Percentiles rank a stretch among this genome's conserved stretches.
phyloP scores from a whole-genome alignment of 148 eudicot genomes.

The Persicaria tinctoria region DNA sequence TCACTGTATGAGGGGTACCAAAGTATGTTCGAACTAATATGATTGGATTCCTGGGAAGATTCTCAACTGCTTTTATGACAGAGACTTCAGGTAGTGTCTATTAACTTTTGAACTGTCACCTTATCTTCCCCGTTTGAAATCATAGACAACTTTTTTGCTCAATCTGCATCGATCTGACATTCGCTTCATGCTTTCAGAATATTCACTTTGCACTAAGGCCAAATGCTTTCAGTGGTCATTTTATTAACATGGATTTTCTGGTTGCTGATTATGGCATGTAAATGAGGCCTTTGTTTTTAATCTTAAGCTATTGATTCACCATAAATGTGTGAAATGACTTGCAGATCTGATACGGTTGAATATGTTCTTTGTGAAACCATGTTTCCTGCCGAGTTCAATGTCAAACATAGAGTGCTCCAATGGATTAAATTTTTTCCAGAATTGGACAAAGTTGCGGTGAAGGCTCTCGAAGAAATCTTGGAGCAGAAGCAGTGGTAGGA shows the following conservation, averaged over 20 bases:
- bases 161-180: not conserved
- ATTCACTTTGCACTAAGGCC: not conserved
- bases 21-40: constrained; percentile 36
- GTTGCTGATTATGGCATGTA: not conserved
- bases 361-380: constrained; percentile 49
- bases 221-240: not conserved
- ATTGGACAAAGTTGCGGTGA: constrained; percentile 84
- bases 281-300: not conserved
- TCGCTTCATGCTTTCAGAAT: not conserved
- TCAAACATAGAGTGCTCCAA: constrained; percentile 52
- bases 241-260: not conserved
- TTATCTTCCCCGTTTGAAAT: not conserved
- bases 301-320: not conserved
- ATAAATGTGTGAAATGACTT: constrained; percentile 7
- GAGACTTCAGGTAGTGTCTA: constrained; percentile 69
- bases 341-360: constrained; percentile 87
- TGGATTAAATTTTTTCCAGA: constrained; percentile 67
- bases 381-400: constrained; percentile 65
- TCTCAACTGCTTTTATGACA: constrained; percentile 85
- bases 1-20: constrained; percentile 42
- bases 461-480: constrained; percentile 83
- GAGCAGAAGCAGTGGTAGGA: constrained; percentile 91
- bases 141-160: not conserved
- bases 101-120: not conserved
- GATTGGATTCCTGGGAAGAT: constrained; percentile 95